Conservation (phyloP, 2,329 filamentous ascomycete species). For the Cladosporium cucumerinum region DNA sequence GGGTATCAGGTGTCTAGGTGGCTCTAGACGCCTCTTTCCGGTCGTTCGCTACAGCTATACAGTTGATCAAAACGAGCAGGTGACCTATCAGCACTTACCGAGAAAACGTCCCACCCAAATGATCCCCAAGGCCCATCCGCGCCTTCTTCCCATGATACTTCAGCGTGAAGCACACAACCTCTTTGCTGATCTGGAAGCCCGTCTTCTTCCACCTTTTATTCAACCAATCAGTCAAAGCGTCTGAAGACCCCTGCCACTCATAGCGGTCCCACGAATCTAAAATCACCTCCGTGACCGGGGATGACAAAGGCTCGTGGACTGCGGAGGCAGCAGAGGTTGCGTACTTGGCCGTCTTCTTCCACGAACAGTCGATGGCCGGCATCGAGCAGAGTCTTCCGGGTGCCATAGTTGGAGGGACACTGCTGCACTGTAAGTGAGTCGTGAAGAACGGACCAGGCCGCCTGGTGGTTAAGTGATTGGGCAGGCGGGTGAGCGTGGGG, state of each 20-base stretch:
- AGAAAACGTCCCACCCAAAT: slow-evolving; percentile 14
- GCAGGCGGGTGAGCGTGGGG: background rate
- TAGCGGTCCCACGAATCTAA: slow-evolving; percentile 24
- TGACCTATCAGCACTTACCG: background rate
- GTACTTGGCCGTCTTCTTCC: slow-evolving; percentile 1
- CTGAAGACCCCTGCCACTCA: slow-evolving; percentile 24
- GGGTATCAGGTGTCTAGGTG: background rate
- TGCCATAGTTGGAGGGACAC: background rate
- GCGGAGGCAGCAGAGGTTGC: slow-evolving; percentile 15
- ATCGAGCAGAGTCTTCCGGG: background rate
- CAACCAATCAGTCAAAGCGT: slow-evolving; percentile 29
- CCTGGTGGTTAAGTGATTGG: background rate
- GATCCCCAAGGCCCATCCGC: slow-evolving; percentile 23
- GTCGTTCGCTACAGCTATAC: background rate
- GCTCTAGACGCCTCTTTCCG: background rate
- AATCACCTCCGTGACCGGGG: slow-evolving; percentile 22
- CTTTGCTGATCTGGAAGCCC: slow-evolving; percentile 23
- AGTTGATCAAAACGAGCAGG: background rate
- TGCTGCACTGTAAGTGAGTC: background rate
- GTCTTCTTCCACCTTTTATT: slow-evolving; percentile 30
- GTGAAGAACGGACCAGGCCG: background rate
- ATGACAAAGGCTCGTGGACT: slow-evolving; percentile 18
- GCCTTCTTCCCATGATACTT: slow-evolving; percentile 21
- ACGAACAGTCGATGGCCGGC: slow-evolving; percentile 8
- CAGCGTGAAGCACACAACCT: slow-evolving; percentile 27